These are phyloP conservation scores for Geotrichum klebahnii DNA, from an alignment of 1,139 yeast species.

Conservation along the genomic window DNA sequence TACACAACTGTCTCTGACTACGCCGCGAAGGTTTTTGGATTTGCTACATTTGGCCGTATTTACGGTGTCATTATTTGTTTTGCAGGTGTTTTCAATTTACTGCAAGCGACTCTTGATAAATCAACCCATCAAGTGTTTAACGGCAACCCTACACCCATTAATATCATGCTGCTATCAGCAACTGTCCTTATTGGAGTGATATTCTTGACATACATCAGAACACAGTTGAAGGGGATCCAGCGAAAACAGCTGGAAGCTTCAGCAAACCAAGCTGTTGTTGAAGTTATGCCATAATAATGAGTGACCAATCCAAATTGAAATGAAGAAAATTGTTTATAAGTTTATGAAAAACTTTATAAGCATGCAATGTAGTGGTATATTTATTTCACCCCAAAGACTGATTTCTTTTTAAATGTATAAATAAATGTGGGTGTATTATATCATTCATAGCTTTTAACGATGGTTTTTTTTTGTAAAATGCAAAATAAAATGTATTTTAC, in stretches of 20 bases:
- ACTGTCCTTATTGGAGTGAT: constrained; percentile 55
- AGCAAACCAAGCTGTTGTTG: constrained; percentile 54
- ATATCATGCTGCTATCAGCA: constrained; percentile 49
- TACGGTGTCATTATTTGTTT: constrained; percentile 81
- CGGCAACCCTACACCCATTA: constrained; percentile 78
- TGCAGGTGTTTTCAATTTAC: constrained; percentile 71
- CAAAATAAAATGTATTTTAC: too few species aligned
- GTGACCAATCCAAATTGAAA: too few species aligned
- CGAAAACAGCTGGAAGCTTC: constrained; percentile 57
- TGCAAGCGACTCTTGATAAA: constrained; percentile 65
- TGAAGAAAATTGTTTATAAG: too few species aligned
- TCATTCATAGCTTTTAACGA: background rate
- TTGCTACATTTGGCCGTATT: constrained; percentile 85
- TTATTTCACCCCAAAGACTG: background rate
- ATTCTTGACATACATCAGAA: constrained; percentile 52
- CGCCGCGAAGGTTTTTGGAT: constrained; percentile 90
- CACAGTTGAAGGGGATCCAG: constrained; percentile 50
- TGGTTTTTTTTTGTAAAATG: background rate
- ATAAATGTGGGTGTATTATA: background rate
- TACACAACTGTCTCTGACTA: constrained; percentile 90
- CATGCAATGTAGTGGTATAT: too few species aligned
- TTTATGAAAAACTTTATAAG: too few species aligned
- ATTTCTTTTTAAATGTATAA: background rate
- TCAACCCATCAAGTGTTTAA: constrained; percentile 62
- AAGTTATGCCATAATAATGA: constrained; percentile 45